phyloP scores from a whole-genome alignment of 768 basidiomycete species.

The Pilatotrama ljubarskyi region DNA sequence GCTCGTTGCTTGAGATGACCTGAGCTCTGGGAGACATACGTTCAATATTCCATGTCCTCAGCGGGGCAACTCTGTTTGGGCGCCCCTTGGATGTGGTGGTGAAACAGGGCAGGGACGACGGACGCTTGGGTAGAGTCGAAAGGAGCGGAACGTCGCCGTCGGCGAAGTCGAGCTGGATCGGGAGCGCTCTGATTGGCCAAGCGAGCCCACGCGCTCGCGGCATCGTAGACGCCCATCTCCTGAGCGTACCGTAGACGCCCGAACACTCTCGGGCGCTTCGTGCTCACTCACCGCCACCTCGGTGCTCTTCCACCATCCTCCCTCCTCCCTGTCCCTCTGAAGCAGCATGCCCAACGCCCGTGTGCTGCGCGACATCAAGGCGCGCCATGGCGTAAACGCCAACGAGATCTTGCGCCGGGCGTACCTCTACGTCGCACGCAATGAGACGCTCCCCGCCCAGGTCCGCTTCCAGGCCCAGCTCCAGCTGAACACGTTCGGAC shows the following conservation, averaged over 20 bases:
- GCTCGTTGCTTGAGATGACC: too few relatives aligned
- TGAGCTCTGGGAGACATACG: neutral
- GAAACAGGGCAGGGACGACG: neutral
- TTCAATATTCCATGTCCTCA: constrained; percentile 19
- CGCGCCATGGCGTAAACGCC: constrained; percentile 64
- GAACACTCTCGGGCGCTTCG: neutral
- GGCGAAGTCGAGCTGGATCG: constrained; percentile 20
- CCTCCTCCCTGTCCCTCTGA: constrained; percentile 3
- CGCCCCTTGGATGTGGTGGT: constrained; percentile 8
- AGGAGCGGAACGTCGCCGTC: neutral
- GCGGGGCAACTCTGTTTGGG: neutral
- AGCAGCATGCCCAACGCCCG: constrained; percentile 42
- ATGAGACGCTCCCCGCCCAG: constrained; percentile 83
- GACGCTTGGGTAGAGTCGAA: constrained; percentile 10
- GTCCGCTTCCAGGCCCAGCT: constrained; percentile 93
- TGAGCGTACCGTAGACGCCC: neutral
- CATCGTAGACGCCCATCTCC: constrained; percentile 4
- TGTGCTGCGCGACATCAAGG: constrained; percentile 78
- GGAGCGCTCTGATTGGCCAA: constrained; percentile 15
- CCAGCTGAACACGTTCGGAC: constrained; percentile 85
- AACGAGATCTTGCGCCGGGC: constrained; percentile 86
- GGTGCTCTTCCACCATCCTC: constrained; percentile 6
- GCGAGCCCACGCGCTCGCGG: neutral
- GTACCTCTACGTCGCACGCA: constrained; percentile 91
- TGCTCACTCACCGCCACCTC: neutral